Conservation (phyloP, 1,139 yeast genomes). For the Hemisphaericaspora xylanilytica region DNA sequence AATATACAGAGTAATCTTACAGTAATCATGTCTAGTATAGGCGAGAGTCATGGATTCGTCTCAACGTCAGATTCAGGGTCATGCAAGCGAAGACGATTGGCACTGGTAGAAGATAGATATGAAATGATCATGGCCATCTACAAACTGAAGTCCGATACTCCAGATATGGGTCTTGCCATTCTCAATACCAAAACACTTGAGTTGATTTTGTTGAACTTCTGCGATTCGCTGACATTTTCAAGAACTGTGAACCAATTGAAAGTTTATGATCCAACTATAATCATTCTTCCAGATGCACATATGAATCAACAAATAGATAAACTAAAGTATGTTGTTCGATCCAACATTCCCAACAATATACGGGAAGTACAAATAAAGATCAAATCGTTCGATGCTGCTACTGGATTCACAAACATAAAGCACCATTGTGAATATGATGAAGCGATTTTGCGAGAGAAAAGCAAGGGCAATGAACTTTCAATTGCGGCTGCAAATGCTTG, state of each 20-base stretch:
- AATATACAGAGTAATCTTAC: not conserved
- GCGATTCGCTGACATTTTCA: slow-evolving; percentile 46
- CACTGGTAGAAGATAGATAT: slow-evolving; percentile 5
- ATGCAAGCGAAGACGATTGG: slow-evolving; percentile 1
- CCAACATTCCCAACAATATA: slow-evolving; percentile 24
- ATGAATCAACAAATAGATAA: slow-evolving; percentile 26
- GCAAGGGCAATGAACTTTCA: slow-evolving; percentile 23
- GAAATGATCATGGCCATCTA: slow-evolving; percentile 12
- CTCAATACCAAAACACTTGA: slow-evolving; percentile 15
- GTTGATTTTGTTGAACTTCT: slow-evolving; percentile 28
- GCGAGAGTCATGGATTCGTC: not conserved
- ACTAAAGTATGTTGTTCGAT: slow-evolving; percentile 31
- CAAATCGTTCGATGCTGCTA: slow-evolving; percentile 20
- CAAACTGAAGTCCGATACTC: slow-evolving; percentile 10
- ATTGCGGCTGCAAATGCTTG: slow-evolving; percentile 36
- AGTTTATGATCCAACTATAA: slow-evolving; percentile 34
- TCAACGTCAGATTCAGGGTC: not conserved
- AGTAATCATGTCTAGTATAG: not conserved
- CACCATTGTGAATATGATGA: slow-evolving; percentile 5
- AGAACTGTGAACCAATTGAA: slow-evolving; percentile 42
- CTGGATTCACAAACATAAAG: slow-evolving; percentile 9
- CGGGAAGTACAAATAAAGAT: slow-evolving; percentile 21
- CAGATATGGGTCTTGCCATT: slow-evolving; percentile 13
- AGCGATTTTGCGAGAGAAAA: slow-evolving; percentile 18
- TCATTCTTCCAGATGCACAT: slow-evolving; percentile 30